Evolutionary conservation across 768 basidiomycete species (phyloP).

Genomic region (Lactarius sanguifluus): DNA sequence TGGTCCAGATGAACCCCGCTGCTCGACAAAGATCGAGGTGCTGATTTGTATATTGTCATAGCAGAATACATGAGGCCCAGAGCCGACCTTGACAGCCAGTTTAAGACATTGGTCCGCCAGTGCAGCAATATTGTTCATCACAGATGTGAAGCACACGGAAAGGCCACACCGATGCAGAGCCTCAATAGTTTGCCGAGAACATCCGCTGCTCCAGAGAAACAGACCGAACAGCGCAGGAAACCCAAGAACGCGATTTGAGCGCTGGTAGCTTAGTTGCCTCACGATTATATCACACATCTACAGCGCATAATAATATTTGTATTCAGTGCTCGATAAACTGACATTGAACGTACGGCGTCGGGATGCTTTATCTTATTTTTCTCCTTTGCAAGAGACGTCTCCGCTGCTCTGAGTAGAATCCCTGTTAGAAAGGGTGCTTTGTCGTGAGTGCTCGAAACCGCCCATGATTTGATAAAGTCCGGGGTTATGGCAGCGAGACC

Average conservation of each 20-base stretch:
- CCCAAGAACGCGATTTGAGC: not conserved
- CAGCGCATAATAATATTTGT: not conserved
- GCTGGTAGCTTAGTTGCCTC: not conserved
- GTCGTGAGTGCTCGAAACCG: too few relatives aligned
- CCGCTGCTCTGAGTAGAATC: too few relatives aligned
- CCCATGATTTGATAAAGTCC: not conserved
- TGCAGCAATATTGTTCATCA: too few relatives aligned
- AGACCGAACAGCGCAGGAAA: not conserved
- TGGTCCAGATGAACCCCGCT: not conserved
- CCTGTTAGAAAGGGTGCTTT: too few relatives aligned
- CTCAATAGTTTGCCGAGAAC: not conserved
- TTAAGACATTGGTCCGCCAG: too few relatives aligned
- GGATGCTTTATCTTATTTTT: not conserved
- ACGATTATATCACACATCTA: not conserved
- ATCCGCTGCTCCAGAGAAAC: not conserved
- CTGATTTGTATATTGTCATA: not conserved
- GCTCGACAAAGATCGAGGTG: not conserved
- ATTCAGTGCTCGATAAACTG: not conserved
- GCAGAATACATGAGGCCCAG: not conserved
- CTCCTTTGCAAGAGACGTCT: not conserved
- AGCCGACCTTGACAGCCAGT: not conserved
- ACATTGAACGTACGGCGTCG: not conserved
- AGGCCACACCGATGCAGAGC: not conserved
- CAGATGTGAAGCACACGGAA: not conserved
- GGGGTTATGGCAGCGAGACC: too few relatives aligned